A percentile compares a stretch with the other conserved stretches of the same genome.
These are phyloP conservation scores for Fusarium sp. DNA, from an alignment of 2,329 filamentous ascomycete genomes.

Conservation along the genomic window DNA sequence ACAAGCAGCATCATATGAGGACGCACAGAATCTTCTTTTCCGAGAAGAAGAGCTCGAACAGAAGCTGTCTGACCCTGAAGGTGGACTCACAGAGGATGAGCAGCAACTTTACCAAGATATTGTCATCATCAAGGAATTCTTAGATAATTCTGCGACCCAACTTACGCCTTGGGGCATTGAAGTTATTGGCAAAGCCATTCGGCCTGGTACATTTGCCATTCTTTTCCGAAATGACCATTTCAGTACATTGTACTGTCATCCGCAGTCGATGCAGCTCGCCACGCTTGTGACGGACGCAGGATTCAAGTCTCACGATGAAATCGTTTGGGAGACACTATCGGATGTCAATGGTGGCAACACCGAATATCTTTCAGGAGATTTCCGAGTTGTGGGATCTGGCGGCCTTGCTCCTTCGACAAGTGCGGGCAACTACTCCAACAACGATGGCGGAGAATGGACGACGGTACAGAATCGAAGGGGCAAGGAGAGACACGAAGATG, in stretches of 20 bases:
- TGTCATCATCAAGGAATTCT: slow-evolving; percentile 82
- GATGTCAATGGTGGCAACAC: slow-evolving; percentile 87
- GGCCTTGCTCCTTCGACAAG: slow-evolving; percentile 33
- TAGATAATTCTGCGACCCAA: slow-evolving; percentile 85
- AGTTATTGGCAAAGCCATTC: slow-evolving; percentile 75
- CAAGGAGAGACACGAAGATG: slow-evolving; percentile 42
- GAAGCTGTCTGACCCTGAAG: slow-evolving; percentile 64
- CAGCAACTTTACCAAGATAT: slow-evolving; percentile 86
- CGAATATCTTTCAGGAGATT: slow-evolving; percentile 91
- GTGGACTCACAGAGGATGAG: slow-evolving; percentile 75
- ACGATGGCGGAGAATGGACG: slow-evolving; percentile 60
- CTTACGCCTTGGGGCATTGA: slow-evolving; percentile 84
- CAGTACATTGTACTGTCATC: slow-evolving; percentile 90
- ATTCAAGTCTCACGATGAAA: slow-evolving; percentile 86
- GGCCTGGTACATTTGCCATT: slow-evolving; percentile 85
- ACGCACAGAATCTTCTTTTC: slow-evolving; percentile 89
- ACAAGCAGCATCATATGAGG: slow-evolving; percentile 87
- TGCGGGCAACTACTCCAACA: slow-evolving; percentile 29
- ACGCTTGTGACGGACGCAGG: slow-evolving; percentile 93
- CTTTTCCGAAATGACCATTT: slow-evolving; percentile 98
- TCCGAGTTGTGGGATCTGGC: slow-evolving; percentile 77
- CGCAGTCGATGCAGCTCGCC: slow-evolving; percentile 77
- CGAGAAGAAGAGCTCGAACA: slow-evolving; percentile 88
- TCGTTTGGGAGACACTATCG: slow-evolving; percentile 94
- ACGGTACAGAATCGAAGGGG: slow-evolving; percentile 57